Evolutionary conservation across 2,329 filamentous ascomycete species (phyloP).

Genomic region (Ilyonectria mors-panacis): DNA sequence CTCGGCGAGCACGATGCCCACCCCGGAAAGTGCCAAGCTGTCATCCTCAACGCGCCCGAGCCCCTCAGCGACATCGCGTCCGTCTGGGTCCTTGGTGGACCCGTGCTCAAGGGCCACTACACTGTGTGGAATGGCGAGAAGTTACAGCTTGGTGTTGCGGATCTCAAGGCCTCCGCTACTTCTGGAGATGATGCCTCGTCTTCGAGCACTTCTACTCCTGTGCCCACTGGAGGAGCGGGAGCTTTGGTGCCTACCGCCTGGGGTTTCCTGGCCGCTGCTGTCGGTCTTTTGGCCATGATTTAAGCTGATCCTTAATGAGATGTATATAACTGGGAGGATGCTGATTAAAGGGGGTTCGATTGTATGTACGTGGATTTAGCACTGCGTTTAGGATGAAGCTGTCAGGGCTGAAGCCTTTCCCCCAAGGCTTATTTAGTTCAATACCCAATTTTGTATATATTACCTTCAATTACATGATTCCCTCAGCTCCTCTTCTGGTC

Average conservation of each 20-base stretch:
- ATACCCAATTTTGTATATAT: background rate
- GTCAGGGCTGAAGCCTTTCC: background rate
- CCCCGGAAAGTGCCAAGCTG: conserved; percentile 49
- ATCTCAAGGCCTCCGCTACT: conserved; percentile 28
- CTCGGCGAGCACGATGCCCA: conserved; percentile 49
- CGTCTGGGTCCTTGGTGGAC: conserved; percentile 52
- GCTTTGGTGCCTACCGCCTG: conserved; percentile 7
- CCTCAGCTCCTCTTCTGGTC: conserved; percentile 38
- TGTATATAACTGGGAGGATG: background rate
- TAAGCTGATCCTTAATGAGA: background rate
- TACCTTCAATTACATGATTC: background rate
- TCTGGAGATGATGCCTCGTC: background rate
- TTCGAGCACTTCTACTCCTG: conserved; percentile 7
- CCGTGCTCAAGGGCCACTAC: conserved; percentile 54
- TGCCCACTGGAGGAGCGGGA: conserved; percentile 2
- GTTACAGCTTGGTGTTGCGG: conserved; percentile 45
- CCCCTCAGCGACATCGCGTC: conserved; percentile 33
- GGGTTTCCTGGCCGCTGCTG: conserved; percentile 1
- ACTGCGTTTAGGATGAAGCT: background rate
- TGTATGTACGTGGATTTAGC: background rate
- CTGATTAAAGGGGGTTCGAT: background rate
- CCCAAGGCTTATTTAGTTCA: background rate
- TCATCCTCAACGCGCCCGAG: conserved; percentile 46
- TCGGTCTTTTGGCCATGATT: background rate
- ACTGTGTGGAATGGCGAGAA: conserved; percentile 53